A percentile compares a stretch with the other conserved stretches of the same genome.
Conservation (phyloP, 768 basidiomycete genomes). For the Ramaria sp. region DNA sequence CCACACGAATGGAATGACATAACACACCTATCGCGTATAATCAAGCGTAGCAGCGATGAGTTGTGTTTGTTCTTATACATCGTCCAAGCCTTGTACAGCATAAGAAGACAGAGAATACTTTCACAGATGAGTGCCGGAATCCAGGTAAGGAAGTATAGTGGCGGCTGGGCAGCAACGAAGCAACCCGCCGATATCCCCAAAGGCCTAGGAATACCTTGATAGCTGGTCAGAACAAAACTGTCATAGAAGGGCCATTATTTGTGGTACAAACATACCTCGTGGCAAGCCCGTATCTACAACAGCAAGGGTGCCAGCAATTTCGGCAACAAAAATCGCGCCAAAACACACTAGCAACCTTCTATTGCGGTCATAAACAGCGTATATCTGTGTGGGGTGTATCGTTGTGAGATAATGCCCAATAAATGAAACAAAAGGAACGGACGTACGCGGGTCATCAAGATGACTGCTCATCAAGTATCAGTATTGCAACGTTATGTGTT, state of each 20-base stretch:
- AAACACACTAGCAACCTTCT: slow-evolving; percentile 40
- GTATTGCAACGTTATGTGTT: neutral
- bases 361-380: slow-evolving; percentile 47
- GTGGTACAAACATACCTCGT: slow-evolving; percentile 23
- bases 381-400: neutral
- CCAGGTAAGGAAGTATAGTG: slow-evolving; percentile 47
- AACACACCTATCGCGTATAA: neutral
- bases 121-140: slow-evolving; percentile 48
- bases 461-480: neutral
- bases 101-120: slow-evolving; percentile 38
- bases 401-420: neutral
- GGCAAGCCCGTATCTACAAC: slow-evolving; percentile 16
- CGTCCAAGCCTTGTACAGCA: slow-evolving; percentile 38
- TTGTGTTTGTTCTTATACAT: slow-evolving; percentile 19
- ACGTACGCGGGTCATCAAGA: neutral
- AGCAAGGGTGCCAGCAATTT: slow-evolving; percentile 16
- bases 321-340: slow-evolving; percentile 29
- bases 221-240: neutral
- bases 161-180: neutral
- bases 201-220: neutral
- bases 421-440: no score
- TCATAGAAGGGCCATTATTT: neutral
- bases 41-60: neutral
- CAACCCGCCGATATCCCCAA: neutral
- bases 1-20: no score